Evolutionary conservation across 2,329 filamentous ascomycete genomes (phyloP).

Genomic region (Colletotrichum caudatum): DNA sequence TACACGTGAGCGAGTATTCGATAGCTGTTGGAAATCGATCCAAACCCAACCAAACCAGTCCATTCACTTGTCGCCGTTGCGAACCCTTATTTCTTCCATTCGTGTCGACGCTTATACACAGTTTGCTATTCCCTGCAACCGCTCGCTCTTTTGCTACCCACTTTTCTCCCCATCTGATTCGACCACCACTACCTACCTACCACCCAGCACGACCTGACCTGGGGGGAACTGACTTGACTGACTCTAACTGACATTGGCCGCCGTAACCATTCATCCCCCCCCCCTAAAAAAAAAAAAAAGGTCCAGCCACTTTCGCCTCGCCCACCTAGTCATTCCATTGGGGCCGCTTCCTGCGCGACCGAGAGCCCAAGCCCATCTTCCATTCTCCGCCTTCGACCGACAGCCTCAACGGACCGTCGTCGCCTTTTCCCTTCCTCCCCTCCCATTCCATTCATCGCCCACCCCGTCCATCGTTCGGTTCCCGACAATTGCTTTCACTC

Average conservation of each 20-base stretch:
- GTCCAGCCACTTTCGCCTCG: slow-evolving; percentile 40
- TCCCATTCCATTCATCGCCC: slow-evolving; percentile 39
- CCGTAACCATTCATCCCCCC: slow-evolving; percentile 15
- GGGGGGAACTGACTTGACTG: slow-evolving; percentile 17
- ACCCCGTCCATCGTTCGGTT: slow-evolving; percentile 32
- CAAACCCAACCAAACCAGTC: slow-evolving; percentile 2
- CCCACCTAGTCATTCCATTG: slow-evolving; percentile 39
- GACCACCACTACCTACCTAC: slow-evolving; percentile 15
- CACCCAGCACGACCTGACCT: slow-evolving; percentile 12
- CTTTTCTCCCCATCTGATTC: slow-evolving; percentile 38
- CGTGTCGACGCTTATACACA: slow-evolving; percentile 8
- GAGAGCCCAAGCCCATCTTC: slow-evolving; percentile 41
- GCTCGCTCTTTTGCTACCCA: slow-evolving; percentile 30
- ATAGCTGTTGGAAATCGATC: slow-evolving; percentile 8
- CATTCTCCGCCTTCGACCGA: slow-evolving; percentile 42
- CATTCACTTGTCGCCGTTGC: slow-evolving; percentile 30
- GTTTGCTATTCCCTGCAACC: slow-evolving; percentile 34
- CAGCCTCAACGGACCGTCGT: slow-evolving; percentile 34
- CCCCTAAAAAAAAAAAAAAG: slow-evolving; percentile 4
- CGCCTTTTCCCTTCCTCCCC: slow-evolving; percentile 16
- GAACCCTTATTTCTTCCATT: slow-evolving; percentile 36
- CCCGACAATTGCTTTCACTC: slow-evolving; percentile 29
- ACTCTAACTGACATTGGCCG: slow-evolving; percentile 13
- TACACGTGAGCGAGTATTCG: slow-evolving; percentile 23
- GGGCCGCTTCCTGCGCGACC: slow-evolving; percentile 42